phyloP scores from a whole-genome alignment of 2,329 filamentous ascomycete species.

The Cordyceps cicadae region DNA sequence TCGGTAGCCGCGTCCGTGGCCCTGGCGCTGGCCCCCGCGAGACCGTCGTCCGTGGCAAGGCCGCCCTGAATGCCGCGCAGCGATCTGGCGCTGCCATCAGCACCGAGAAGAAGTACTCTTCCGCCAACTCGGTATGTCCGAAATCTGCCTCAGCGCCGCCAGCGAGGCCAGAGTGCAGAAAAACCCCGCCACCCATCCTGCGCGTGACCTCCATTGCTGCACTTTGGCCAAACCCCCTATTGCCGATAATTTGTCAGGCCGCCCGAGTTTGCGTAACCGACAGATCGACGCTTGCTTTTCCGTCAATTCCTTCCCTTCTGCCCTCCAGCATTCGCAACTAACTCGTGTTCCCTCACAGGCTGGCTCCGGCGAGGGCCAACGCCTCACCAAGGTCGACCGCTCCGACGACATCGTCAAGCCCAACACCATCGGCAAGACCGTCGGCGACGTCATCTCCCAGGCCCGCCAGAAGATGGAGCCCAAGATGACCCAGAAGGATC shows the following conservation, averaged over 20 bases:
- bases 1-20: constrained; percentile 74
- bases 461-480: constrained; percentile 74
- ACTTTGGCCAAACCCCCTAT: not conserved
- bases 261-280: not conserved
- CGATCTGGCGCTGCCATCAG: constrained; percentile 66
- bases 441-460: constrained; percentile 75
- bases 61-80: constrained; percentile 80
- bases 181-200: not conserved
- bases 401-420: constrained; percentile 96
- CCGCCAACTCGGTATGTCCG: constrained; percentile 67
- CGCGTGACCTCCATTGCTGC: not conserved
- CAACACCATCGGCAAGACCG: constrained; percentile 74
- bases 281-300: not conserved
- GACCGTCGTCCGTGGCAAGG: constrained; percentile 79
- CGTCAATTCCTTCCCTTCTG: not conserved
- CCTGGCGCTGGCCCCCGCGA: constrained; percentile 62
- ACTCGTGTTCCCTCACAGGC: constrained; percentile 16
- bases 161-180: not conserved
- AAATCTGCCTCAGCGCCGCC: not conserved
- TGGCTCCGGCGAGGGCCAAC: constrained; percentile 65
- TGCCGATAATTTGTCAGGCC: not conserved
- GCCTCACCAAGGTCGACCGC: constrained; percentile 94
- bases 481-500: constrained; percentile 91
- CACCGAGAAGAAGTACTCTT: constrained; percentile 85
- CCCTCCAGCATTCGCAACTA: not conserved